Conservation (phyloP, 2,329 filamentous ascomycete species). For the Epichloe sp. region DNA sequence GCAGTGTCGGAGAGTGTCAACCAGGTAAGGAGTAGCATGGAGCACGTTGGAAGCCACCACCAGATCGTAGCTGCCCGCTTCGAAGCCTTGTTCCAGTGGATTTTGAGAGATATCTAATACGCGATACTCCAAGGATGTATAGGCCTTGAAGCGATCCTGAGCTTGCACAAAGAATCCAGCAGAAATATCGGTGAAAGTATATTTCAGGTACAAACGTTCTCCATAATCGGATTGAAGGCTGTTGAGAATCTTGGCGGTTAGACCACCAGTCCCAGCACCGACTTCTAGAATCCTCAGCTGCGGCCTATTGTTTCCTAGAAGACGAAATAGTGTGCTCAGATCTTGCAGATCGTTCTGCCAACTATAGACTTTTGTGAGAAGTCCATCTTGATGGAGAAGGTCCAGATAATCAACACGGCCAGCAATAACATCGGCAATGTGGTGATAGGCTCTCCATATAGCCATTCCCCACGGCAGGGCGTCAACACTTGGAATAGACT, state of each 20-base stretch:
- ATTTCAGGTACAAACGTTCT: constrained; percentile 8
- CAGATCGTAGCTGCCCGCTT: constrained; percentile 20
- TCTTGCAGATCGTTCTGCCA: too few relatives aligned
- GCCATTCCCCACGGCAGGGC: too few relatives aligned
- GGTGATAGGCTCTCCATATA: too few relatives aligned
- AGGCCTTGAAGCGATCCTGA: constrained; percentile 13
- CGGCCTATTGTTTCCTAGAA: constrained; percentile 21
- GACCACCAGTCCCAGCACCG: constrained; percentile 30
- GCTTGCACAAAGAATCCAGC: constrained; percentile 26
- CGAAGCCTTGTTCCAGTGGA: constrained; percentile 19
- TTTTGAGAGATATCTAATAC: constrained; percentile 13
- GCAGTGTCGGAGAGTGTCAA: constrained; percentile 9
- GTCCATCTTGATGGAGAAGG: too few relatives aligned
- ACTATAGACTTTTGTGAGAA: too few relatives aligned
- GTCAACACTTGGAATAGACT: too few relatives aligned
- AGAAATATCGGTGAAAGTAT: constrained; percentile 33
- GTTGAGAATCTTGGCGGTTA: constrained; percentile 15
- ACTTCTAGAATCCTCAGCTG: constrained; percentile 26
- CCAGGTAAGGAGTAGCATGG: constrained; percentile 21
- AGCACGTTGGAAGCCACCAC: constrained; percentile 25
- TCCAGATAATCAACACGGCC: too few relatives aligned
- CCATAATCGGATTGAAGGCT: too few relatives aligned
- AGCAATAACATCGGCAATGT: too few relatives aligned
- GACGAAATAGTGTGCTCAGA: neutral
- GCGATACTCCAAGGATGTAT: constrained; percentile 5